phyloP scores from a whole-genome alignment of 129 eudicot species.

The Escallonia rubra region DNA sequence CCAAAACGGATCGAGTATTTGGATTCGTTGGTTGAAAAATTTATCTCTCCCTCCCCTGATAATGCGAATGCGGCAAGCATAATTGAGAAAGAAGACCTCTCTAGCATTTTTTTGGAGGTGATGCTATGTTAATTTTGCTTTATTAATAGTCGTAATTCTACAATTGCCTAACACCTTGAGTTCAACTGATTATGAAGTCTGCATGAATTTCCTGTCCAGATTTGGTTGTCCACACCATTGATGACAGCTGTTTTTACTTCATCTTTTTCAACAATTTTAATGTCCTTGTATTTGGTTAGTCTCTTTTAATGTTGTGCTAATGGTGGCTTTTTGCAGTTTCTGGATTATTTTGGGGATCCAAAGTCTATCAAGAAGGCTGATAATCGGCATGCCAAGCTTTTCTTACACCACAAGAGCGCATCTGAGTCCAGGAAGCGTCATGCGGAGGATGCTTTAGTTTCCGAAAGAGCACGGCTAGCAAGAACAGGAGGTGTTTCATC shows the following conservation, averaged over 20 bases:
- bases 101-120: slow-evolving; percentile 94
- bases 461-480: slow-evolving; percentile 83
- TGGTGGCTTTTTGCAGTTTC: slow-evolving; percentile 52
- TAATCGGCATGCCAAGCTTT: slow-evolving; percentile 70
- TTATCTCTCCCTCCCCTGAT: slow-evolving; percentile 57
- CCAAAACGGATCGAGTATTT: slow-evolving; percentile 76
- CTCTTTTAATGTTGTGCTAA: not conserved
- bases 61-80: slow-evolving; percentile 50
- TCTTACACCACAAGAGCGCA: slow-evolving; percentile 60
- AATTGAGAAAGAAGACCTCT: slow-evolving; percentile 82
- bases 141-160: not conserved
- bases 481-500: slow-evolving; percentile 50
- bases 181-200: not conserved
- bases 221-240: not conserved
- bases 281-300: not conserved
- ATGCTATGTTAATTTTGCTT: not conserved
- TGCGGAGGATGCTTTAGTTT: slow-evolving; percentile 61
- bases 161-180: too few relatives aligned
- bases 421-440: slow-evolving; percentile 76
- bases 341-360: slow-evolving; percentile 83
- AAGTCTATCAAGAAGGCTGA: slow-evolving; percentile 74
- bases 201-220: not conserved
- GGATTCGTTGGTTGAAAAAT: slow-evolving; percentile 79
- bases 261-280: too few relatives aligned
- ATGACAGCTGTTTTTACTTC: not conserved